Conservation (phyloP, 1,284 basidiomycete species). For the Chondrostereum purpureum region DNA sequence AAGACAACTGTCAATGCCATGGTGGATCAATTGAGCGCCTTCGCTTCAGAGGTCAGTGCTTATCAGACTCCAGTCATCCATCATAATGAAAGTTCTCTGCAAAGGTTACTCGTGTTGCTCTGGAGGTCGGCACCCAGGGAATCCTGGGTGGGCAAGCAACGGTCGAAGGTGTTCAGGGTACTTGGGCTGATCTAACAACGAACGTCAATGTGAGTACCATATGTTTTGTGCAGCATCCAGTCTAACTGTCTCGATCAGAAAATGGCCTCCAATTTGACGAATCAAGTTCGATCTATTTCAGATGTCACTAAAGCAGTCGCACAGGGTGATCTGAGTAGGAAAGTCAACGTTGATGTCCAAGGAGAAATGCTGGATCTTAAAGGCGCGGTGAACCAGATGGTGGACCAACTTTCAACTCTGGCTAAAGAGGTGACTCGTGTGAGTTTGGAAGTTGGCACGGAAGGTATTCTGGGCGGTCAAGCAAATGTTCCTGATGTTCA, state of each 20-base stretch:
- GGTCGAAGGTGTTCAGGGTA: slow-evolving; percentile 90
- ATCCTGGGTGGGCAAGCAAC: slow-evolving; percentile 89
- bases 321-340: slow-evolving; percentile 88
- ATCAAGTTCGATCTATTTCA: slow-evolving; percentile 82
- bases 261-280: neutral
- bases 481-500: slow-evolving; percentile 82
- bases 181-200: slow-evolving; percentile 87
- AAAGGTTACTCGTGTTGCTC: slow-evolving; percentile 12
- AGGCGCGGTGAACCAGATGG: slow-evolving; percentile 50
- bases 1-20: slow-evolving; percentile 53
- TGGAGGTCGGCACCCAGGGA: slow-evolving; percentile 80
- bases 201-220: slow-evolving; percentile 77
- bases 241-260: neutral
- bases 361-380: slow-evolving; percentile 97
- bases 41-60: slow-evolving; percentile 92
- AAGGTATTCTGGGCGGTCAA: slow-evolving; percentile 94
- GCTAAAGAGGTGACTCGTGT: slow-evolving; percentile 84
- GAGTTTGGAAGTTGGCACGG: slow-evolving; percentile 77
- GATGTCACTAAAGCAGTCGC: slow-evolving; percentile 98
- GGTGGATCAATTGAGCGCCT: slow-evolving; percentile 86
- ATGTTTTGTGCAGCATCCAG: slow-evolving; percentile 4
- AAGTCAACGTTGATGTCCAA: slow-evolving; percentile 94
- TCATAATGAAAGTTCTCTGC: neutral
- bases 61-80: slow-evolving; percentile 43
- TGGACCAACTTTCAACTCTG: slow-evolving; percentile 65